Evolutionary conservation across 495 filamentous ascomycete species (phyloP).

Genomic region (Evernia prunastri): DNA sequence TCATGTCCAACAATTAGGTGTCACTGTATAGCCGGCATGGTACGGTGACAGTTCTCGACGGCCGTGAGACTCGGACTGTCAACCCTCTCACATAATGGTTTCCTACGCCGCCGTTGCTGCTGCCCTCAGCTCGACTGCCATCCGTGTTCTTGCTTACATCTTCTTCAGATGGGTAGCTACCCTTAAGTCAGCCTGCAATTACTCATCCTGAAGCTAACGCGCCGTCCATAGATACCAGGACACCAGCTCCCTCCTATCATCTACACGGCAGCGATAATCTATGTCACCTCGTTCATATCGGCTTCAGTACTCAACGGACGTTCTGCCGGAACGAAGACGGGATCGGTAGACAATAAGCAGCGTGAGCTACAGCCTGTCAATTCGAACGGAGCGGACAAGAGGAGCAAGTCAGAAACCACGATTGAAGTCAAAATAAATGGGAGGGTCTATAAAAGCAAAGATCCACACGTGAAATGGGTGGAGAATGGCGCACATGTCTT

Average conservation of each 20-base stretch:
- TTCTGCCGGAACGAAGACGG: not conserved
- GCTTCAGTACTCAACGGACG: not conserved
- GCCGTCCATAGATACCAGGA: slow-evolving; percentile 51
- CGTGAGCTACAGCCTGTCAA: not conserved
- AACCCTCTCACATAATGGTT: not conserved
- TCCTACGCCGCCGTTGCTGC: not conserved
- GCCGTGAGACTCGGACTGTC: not conserved
- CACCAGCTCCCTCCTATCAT: slow-evolving; percentile 57
- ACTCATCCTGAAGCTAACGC: slow-evolving; percentile 27
- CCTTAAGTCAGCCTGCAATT: not conserved
- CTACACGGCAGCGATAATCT: slow-evolving; percentile 64
- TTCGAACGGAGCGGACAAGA: slow-evolving; percentile 5
- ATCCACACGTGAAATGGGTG: slow-evolving; percentile 20
- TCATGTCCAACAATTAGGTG: not conserved
- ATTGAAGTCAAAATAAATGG: slow-evolving; percentile 30
- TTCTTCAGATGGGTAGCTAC: slow-evolving; percentile 77
- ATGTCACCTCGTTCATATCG: slow-evolving; percentile 58
- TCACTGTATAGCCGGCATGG: not conserved
- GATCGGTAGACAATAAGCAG: not conserved
- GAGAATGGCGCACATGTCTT: slow-evolving; percentile 35
- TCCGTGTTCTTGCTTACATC: slow-evolving; percentile 59
- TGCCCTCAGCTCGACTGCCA: slow-evolving; percentile 50
- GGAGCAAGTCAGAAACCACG: slow-evolving; percentile 7
- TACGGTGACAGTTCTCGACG: not conserved
- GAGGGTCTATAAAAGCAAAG: slow-evolving; percentile 30